A percentile compares a stretch with the other conserved stretches of the same genome.
phyloP scores from a whole-genome alignment of 2,329 filamentous ascomycete genomes.

The Penicillium sclerotigenum region DNA sequence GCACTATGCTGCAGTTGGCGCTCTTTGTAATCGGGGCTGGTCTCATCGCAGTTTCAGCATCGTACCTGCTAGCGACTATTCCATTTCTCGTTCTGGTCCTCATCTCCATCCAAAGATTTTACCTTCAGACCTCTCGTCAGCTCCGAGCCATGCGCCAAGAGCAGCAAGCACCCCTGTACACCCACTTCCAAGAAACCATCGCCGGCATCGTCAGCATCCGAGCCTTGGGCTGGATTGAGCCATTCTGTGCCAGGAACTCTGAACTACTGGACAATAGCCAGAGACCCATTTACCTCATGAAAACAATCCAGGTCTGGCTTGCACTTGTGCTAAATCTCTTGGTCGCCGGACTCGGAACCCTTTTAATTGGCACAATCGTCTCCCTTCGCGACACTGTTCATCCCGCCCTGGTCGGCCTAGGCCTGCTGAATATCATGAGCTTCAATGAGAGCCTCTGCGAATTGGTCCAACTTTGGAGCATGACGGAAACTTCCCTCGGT shows the following conservation, averaged over 20 bases:
- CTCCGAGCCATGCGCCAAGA: neutral
- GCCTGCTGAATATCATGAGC: neutral
- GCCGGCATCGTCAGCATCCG: neutral
- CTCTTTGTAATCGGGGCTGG: neutral
- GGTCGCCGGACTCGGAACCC: neutral
- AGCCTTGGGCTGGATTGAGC: neutral
- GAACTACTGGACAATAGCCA: neutral
- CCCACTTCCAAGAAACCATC: neutral
- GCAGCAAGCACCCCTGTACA: neutral
- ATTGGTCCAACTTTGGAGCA: neutral
- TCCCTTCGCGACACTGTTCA: neutral
- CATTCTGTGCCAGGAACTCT: neutral
- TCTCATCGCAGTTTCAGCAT: neutral
- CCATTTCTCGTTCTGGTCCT: neutral
- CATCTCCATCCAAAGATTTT: neutral
- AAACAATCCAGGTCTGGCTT: neutral
- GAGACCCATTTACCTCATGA: neutral
- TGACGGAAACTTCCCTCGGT: neutral
- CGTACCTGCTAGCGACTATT: neutral
- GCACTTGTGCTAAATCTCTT: neutral
- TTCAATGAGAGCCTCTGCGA: neutral
- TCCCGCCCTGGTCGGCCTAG: neutral
- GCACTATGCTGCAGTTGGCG: neutral
- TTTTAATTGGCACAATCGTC: neutral
- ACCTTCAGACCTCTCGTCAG: neutral